Conservation (phyloP, 1,284 basidiomycete species). For the Leccinum pachyderme region DNA sequence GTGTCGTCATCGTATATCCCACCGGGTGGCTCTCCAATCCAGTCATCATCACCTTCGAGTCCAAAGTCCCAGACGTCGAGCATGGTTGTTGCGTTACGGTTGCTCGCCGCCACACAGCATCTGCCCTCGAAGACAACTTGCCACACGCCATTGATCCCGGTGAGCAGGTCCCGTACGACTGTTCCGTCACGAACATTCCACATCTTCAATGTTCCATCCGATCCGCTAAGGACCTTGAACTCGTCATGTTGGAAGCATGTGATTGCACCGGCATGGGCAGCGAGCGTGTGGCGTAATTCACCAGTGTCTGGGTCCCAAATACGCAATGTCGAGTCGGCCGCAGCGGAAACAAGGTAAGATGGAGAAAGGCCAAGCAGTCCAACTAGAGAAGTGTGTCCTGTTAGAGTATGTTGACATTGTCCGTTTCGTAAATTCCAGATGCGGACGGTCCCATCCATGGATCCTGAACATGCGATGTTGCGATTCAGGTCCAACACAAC, state of each 20-base stretch:
- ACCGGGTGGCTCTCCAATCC: conserved; percentile 51
- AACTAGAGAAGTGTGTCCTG: conserved; percentile 86
- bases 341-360: conserved; percentile 87
- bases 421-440: conserved; percentile 88
- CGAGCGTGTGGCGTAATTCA: conserved; percentile 74
- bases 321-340: conserved; percentile 89
- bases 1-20: conserved; percentile 55
- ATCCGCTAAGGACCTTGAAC: conserved; percentile 90
- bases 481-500: conserved; percentile 84
- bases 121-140: conserved; percentile 92
- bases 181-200: conserved; percentile 89
- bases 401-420: conserved; percentile 74
- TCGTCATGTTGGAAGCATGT: conserved; percentile 98
- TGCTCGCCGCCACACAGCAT: conserved; percentile 91
- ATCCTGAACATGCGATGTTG: conserved; percentile 89
- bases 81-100: conserved; percentile 74
- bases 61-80: conserved; percentile 89
- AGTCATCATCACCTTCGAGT: conserved; percentile 56
- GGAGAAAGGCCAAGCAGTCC: conserved; percentile 86
- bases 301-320: conserved; percentile 90
- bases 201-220: conserved; percentile 95
- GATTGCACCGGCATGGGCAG: conserved; percentile 90
- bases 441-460: conserved; percentile 94
- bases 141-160: conserved; percentile 91
- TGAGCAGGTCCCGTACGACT: conserved; percentile 82